Base-by-base conservation (phyloP, 2,329 filamentous ascomycete genomes). In the Fusarium domesticum region DNA sequence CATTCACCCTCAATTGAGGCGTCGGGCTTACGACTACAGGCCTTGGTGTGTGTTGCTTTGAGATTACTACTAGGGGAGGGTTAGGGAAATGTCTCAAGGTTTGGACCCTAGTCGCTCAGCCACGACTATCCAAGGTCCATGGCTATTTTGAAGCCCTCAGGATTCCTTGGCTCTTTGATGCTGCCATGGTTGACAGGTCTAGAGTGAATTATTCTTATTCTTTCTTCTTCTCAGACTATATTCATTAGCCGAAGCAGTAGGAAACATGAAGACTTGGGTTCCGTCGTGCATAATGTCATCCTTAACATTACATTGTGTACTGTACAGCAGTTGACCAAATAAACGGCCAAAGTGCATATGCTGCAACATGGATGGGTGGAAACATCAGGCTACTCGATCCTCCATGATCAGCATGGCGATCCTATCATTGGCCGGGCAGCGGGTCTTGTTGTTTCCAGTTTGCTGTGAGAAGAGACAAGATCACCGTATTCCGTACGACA, bases 341-440 rank as follows among this genome's bases (percentile, higher is more conserved):
- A 28, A 42, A 42, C 39, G 18, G 17, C 32, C 33, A 36, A 25
- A 32, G 31, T 42, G 25, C 40, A 37, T 42, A 18, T 15, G 11
- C 15, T 17, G 32, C 17, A 6, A 17, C 15, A 15, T 33, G 15
- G 16, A 15, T 6, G 31, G 31, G 16, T 17, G 14, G 31, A 4
- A 17, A 17, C 32, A n/a, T 44, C 18, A 19, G 32, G 34, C 20
- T 47, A 36, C 38, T 48, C 6, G 34, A 53, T 25, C 33, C 17
- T 32, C 37, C 46, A 43, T 36, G 39, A 55, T 55, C 50, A 52
- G 30, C 52, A 56, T 46, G 42, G 38, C 37, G 43, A 49, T 54
- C 43, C 28, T 37, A 16, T 39, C 37, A 57, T 59, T 59, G 56
- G 52, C 54, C 48, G 43, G 35, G 40, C 42, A 56, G 47, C 47